Evolutionary conservation across 768 basidiomycete species (phyloP), one percentile per base, ranked within the genome.

Genomic region (Scleroderma citrinum): DNA sequence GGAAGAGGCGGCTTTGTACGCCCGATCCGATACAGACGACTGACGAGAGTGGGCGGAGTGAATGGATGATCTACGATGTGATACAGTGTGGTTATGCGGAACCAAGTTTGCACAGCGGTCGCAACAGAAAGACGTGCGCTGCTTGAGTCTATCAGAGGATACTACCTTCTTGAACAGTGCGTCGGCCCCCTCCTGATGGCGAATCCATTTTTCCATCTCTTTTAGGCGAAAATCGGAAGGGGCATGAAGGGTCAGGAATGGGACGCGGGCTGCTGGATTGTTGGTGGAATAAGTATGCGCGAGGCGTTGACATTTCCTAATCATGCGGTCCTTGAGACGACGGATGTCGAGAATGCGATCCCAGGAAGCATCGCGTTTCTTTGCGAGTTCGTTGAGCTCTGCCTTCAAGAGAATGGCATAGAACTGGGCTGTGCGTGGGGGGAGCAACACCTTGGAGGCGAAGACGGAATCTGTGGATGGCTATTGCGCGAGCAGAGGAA

Each of bases 161-260:
- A 54, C 20, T 35, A 44, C 49, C 53, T 51, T 65, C 51, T 57
- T 66, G 30, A 30, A 37, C 39, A 60, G 26, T 16, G 38, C 48
- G n/a, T 61, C 63, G 36, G 57, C 29, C 31, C 59, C 63, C 20
- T 67, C 57, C 1, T 83, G 78, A 26, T 76, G 70, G 49, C 77
- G 72, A 57, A 85, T 78, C 86, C 86, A 88, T 50, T 78, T 80
- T 58, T 88, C 85, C 79, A 88, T 85, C 64, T 85, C 85, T 65
- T 85, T 85, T 32, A 87, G 66, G 17, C 84, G 75, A 59, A 88
- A 88, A 61, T 88, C 85, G 30, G 76, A 60, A 3, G 85, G 84
- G 1, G 86, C 83, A 43, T 84, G 72, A 34, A 85, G 67, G 11
- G 83, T 82, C 53, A 81, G 80, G 65, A 86, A 87, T 29, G 76